phyloP scores from a whole-genome alignment of 805 yeast species.

The Nematodospora valgi region DNA sequence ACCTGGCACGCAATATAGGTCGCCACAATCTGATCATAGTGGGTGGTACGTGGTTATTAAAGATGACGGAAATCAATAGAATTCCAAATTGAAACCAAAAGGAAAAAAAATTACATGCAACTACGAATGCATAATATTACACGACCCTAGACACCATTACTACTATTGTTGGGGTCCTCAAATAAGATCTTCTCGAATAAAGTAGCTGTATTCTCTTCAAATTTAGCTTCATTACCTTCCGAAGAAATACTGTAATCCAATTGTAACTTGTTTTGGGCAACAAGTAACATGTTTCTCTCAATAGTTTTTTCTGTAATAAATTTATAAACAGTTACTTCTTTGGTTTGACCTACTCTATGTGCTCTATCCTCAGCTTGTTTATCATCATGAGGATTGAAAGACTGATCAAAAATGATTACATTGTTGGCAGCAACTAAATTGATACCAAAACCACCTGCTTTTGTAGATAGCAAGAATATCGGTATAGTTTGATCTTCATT shows the following conservation, averaged over 20 bases:
- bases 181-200: slow-evolving; percentile 50
- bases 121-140: no score
- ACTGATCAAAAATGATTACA: slow-evolving; percentile 87
- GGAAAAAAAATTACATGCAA: no score
- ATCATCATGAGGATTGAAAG: slow-evolving; percentile 98
- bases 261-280: slow-evolving; percentile 89
- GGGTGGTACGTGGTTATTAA: no score
- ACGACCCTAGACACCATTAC: no score
- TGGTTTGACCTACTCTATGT: slow-evolving; percentile 92
- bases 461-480: slow-evolving; percentile 84
- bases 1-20: no score
- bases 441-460: slow-evolving; percentile 99
- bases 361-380: slow-evolving; percentile 99
- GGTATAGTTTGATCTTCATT: slow-evolving; percentile 80
- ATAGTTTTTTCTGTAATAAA: slow-evolving; percentile 71
- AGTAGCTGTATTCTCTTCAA: slow-evolving; percentile 52
- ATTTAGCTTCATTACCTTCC: slow-evolving; percentile 25
- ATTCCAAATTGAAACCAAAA: no score
- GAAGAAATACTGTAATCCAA: slow-evolving; percentile 65
- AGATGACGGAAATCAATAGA: no score
- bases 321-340: slow-evolving; percentile 76
- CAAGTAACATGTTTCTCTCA: slow-evolving; percentile 81
- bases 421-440: slow-evolving; percentile 92
- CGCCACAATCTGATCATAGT: no score
- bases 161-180: no score